Evolutionary conservation across 139 green algal genomes (phyloP).

Genomic region (Microglena sp.): DNA sequence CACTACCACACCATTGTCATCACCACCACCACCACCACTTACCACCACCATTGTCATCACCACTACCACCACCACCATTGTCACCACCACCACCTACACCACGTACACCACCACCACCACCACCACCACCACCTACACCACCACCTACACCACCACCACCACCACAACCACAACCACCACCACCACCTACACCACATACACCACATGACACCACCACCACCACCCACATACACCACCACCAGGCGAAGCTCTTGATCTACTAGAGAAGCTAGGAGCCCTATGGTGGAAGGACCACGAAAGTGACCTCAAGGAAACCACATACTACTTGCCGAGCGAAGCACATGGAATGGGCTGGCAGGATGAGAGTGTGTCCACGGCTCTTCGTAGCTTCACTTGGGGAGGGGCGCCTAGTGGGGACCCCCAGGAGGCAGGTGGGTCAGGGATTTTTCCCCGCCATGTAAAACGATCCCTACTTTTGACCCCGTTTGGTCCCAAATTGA

Average conservation of each 20-base stretch:
- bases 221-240: background rate
- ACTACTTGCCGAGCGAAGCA: conserved; percentile 42
- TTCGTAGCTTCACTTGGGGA: background rate
- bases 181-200: background rate
- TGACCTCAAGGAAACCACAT: conserved; percentile 33
- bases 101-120: no score
- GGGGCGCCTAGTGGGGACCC: background rate
- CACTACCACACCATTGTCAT: no score
- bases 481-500: background rate
- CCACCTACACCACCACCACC: no score
- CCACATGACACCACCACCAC: background rate
- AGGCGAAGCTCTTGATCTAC: conserved; percentile 18
- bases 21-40: no score
- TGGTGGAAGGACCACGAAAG: conserved; percentile 42
- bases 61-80: no score
- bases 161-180: no score
- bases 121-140: no score
- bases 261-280: conserved; percentile 35
- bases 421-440: background rate
- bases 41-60: no score
- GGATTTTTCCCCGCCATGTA: background rate
- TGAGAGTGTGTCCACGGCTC: background rate
- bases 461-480: no score
- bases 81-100: no score
- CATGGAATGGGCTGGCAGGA: conserved; percentile 27